A percentile compares a stretch with the other conserved stretches of the same genome.
These are phyloP conservation scores for Polymyxa betae DNA, from an alignment of 208 protist genomes.

Conservation along the genomic window DNA sequence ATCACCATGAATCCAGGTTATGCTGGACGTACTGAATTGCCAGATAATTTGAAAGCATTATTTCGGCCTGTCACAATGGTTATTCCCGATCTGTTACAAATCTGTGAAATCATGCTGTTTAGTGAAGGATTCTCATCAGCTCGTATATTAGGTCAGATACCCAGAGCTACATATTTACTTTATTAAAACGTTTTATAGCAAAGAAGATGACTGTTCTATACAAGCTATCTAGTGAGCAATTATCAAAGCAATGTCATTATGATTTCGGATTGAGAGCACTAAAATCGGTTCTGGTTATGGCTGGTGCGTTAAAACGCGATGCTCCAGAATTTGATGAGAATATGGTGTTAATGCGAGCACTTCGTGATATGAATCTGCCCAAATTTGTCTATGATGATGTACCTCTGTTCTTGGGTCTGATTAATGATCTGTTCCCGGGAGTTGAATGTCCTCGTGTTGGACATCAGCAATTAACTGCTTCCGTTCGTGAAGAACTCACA, in stretches of 20 bases:
- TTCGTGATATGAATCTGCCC: constrained; percentile 99
- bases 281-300: constrained; percentile 97
- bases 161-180: background rate
- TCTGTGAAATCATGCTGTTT: constrained; percentile 99
- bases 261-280: constrained; percentile 97
- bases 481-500: constrained; percentile 68
- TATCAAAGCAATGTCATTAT: constrained; percentile 98
- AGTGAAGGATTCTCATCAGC: constrained; percentile 91
- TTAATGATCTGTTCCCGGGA: constrained; percentile 95
- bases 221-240: constrained; percentile 91
- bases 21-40: constrained; percentile 95
- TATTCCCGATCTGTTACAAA: constrained; percentile 94
- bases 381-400: constrained; percentile 99
- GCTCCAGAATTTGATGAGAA: constrained; percentile 89
- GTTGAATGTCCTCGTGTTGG: constrained; percentile 89
- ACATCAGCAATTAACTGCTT: constrained; percentile 88
- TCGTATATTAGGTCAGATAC: constrained; percentile 74
- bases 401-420: constrained; percentile 95
- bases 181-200: constrained; percentile 66
- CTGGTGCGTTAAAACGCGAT: constrained; percentile 94
- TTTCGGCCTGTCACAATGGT: constrained; percentile 99
- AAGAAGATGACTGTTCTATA: constrained; percentile 99
- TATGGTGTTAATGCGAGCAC: constrained; percentile 95
- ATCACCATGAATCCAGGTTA: constrained; percentile 99
- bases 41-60: constrained; percentile 97